Base-by-base conservation (phyloP, 495 filamentous ascomycete species). In the Penicillium silybi region DNA sequence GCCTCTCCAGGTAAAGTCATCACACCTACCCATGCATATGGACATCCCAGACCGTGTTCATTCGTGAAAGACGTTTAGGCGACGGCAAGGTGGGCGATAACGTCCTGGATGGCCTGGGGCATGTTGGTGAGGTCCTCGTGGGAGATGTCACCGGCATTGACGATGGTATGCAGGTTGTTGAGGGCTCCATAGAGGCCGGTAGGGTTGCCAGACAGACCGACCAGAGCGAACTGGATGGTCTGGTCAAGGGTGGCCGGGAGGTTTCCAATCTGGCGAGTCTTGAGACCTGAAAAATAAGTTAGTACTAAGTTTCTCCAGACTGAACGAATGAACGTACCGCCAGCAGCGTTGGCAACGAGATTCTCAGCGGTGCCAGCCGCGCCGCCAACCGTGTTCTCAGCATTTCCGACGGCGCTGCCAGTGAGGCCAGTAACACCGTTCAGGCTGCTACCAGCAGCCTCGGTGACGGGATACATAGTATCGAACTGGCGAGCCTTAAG, bases 371-470 rank as follows among this genome's bases (percentile, higher is more conserved):
- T 62, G 9, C 47, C 47, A 35, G 46, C 61, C 22, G 40, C 45
- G 11, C 56, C 58, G 0, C 49, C 38, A 26, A 17, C 20, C 1
- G 49, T 58, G 48, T 46, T 59, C 39, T 62, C 62, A 15, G 13
- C 58, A 23, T 58, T 62, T 15, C 61, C 61, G 8, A 49, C 58
- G 39, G 52, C 55, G 37, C 58, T 50, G 3, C 55, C 55, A 10
- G 34, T 38, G 20, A 55, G 51, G 9, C 52, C 54, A 46, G 53
- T 54, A 8, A 41, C 50, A 13, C 56, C 59, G 23, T 62, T 57
- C 23, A 54, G 23, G n/a, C 51, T 35, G 48, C 58, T 52, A 8
- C 52, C 43, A 9, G 54, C 41, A 10, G 48, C 39, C 10, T 62
- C 46, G 4, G 48, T 48, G 35, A 47, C 27, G 10, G 53, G 52